Base-by-base conservation (phyloP, 192 early-diverging fungal species). In the Globomyces pollinis-pini region DNA sequence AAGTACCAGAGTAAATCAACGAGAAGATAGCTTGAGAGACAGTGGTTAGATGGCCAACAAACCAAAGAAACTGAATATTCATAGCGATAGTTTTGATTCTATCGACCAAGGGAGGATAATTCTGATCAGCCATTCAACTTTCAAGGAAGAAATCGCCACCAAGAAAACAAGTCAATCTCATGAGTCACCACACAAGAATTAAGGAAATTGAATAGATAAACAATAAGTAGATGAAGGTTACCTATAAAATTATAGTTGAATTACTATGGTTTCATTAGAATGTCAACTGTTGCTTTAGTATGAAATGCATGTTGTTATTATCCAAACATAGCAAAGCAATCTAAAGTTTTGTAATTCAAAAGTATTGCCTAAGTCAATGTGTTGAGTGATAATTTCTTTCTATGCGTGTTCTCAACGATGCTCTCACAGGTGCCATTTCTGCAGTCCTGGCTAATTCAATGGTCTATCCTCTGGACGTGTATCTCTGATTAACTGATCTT, bases 31-130 rank as follows among this genome's bases (percentile, higher is more conserved):
- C 51, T 44, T 66, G 64, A 28, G 67, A 57, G n/a, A 70, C 64
- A 8, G 71, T 73, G 12, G 49, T 44, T 16, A 73, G 35, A 30
- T 73, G 71, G n/a, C 71, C 71, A 0, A 73, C 12, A 30, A 68
- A 68, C 71, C 71, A 73, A 28, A 68, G 41, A 33, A 73, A 73
- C 42, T 73, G 69, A 7, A 59, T 33, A 30, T 50, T 60, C 1
- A 66, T 13, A 2, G 63, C 61, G 21, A 71, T 29, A 18, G 50
- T 63, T 33, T 57, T 57, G 11, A 33, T 29, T 57, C 55, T 38
- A 15, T 57, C 55, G 24, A 31, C 16, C 6, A 57, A 32, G 12
- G 38, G 44, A 4, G 23, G 12, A 20, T 15, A 2, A 33, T 20
- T 23, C n/a, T n/a, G n/a, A 13, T 38, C 38, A 20, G 55, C 28